Conservation (phyloP, 2,329 filamentous ascomycete species). For the Cladosporium sp. region DNA sequence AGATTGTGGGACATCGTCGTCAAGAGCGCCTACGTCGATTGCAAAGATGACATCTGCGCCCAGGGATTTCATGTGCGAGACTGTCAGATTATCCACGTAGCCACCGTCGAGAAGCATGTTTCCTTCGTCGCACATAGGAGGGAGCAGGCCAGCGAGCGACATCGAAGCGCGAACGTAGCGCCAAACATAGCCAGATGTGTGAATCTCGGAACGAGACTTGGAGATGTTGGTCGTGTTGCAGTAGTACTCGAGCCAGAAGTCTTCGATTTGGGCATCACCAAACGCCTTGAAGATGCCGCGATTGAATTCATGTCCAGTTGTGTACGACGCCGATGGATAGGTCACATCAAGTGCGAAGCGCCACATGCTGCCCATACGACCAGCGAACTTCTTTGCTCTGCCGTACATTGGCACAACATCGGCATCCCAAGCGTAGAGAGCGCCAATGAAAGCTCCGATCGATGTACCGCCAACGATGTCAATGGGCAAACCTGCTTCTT, state of each 20-base stretch:
- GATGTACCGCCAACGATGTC: slow-evolving; percentile 95
- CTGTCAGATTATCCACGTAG: slow-evolving; percentile 95
- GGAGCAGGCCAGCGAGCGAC: slow-evolving; percentile 89
- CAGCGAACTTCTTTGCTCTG: slow-evolving; percentile 93
- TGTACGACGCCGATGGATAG: slow-evolving; percentile 95
- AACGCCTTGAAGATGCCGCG: slow-evolving; percentile 98
- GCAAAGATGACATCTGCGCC: slow-evolving; percentile 95
- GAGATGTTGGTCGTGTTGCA: slow-evolving; percentile 99
- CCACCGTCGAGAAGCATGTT: slow-evolving; percentile 95
- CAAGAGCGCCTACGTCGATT: slow-evolving; percentile 87
- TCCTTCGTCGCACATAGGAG: slow-evolving; percentile 93
- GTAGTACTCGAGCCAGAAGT: slow-evolving; percentile 98
- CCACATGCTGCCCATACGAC: slow-evolving; percentile 99
- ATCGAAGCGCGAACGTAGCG: slow-evolving; percentile 95
- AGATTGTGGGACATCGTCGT: slow-evolving; percentile 86
- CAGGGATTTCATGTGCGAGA: slow-evolving; percentile 93
- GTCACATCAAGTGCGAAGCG: slow-evolving; percentile 95
- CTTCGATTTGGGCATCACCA: slow-evolving; percentile 94
- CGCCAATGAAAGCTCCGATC: slow-evolving; percentile 93
- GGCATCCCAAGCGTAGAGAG: slow-evolving; percentile 90
- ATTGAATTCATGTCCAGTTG: slow-evolving; percentile 98
- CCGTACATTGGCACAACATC: slow-evolving; percentile 97
- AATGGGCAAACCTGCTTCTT: slow-evolving; percentile 94
- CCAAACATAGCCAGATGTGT: slow-evolving; percentile 97
- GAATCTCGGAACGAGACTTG: slow-evolving; percentile 86